Percentiles rank a stretch among this genome's conserved stretches.
Evolutionary conservation across 2,329 filamentous ascomycete genomes (phyloP).

Genomic region (Lojkania enalia): DNA sequence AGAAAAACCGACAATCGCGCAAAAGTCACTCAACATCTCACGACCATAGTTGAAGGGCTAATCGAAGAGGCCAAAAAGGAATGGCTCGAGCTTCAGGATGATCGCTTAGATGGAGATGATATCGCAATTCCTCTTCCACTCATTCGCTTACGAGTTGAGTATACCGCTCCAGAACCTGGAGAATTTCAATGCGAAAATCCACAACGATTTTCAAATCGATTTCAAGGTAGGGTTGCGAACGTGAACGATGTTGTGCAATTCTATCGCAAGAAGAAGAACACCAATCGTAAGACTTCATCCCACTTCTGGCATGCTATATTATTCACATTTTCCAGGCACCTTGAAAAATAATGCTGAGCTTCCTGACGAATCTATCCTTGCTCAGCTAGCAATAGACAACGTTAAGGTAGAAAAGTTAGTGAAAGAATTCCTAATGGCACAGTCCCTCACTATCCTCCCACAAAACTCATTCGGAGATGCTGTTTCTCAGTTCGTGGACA

Average conservation of each 20-base stretch:
- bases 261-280: conserved; percentile 78
- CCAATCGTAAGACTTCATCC: conserved; percentile 30
- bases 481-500: conserved; percentile 88
- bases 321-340: conserved; percentile 39
- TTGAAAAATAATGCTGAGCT: conserved; percentile 59
- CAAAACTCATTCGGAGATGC: conserved; percentile 93
- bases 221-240: conserved; percentile 88
- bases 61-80: conserved; percentile 81
- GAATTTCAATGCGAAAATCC: conserved; percentile 92
- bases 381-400: conserved; percentile 67
- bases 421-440: conserved; percentile 80
- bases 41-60: conserved; percentile 78
- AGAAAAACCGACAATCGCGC: conserved; percentile 81
- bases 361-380: conserved; percentile 66
- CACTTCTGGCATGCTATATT: conserved; percentile 3
- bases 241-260: conserved; percentile 92
- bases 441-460: conserved; percentile 89
- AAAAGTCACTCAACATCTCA: conserved; percentile 76
- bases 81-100: conserved; percentile 74
- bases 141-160: conserved; percentile 88
- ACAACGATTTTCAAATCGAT: conserved; percentile 92
- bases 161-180: conserved; percentile 80
- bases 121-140: conserved; percentile 74
- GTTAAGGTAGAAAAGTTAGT: conserved; percentile 90
- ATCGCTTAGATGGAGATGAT: conserved; percentile 57